A percentile compares a stretch with the other conserved stretches of the same genome.
Evolutionary conservation across 495 filamentous ascomycete species (phyloP).

Genomic region (Penicillium manginii): DNA sequence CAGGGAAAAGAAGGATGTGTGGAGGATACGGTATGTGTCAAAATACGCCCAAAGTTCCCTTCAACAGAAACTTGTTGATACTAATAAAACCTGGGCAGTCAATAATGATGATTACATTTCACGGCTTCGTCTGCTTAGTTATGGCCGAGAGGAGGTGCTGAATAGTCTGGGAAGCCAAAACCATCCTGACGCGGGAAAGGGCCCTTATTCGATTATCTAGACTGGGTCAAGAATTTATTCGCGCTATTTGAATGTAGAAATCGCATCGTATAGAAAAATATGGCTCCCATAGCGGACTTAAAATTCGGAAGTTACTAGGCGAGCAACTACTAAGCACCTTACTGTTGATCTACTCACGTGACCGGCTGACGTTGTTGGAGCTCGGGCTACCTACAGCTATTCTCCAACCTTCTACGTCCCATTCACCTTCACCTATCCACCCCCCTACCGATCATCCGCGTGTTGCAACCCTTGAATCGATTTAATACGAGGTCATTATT

Average conservation of each 20-base stretch:
- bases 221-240: not conserved
- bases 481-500: conserved; percentile 14
- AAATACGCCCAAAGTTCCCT: not conserved
- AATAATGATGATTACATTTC: conserved; percentile 87
- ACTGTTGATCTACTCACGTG: conserved; percentile 44
- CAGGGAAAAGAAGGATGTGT: conserved; percentile 82
- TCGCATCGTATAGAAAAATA: not conserved
- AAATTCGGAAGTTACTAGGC: not conserved
- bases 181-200: not conserved
- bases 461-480: conserved; percentile 4
- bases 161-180: conserved; percentile 35
- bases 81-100: conserved; percentile 50
- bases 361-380: conserved; percentile 51
- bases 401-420: conserved; percentile 32
- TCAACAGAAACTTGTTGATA: not conserved
- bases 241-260: not conserved
- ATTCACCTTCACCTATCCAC: conserved; percentile 20
- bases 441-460: conserved; percentile 13
- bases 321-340: too few relatives aligned
- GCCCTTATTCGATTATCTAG: conserved; percentile 17
- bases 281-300: not conserved
- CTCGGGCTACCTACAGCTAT: conserved; percentile 40
- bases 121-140: conserved; percentile 72
- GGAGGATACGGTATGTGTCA: conserved; percentile 78
- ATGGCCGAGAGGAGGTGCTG: conserved; percentile 57